phyloP scores from a whole-genome alignment of 2,329 filamentous ascomycete genomes.

The Pseudocercospora musae region DNA sequence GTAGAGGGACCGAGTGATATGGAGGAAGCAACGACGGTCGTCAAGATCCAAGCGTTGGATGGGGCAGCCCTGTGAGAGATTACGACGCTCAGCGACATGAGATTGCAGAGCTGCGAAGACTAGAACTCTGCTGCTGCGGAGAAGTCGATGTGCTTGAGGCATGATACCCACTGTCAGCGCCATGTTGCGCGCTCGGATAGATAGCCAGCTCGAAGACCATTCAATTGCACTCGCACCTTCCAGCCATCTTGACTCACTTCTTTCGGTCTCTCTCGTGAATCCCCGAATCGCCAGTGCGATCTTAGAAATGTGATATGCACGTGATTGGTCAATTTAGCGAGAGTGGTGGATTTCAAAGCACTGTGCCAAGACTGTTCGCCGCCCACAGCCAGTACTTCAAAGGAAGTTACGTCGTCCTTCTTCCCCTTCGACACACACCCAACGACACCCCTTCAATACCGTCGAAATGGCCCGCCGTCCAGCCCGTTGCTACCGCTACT shows the following conservation, averaged over 20 bases:
- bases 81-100: not conserved
- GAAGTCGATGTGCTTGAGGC: not conserved
- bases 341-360: not conserved
- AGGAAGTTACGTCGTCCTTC: conserved; percentile 23
- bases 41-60: not conserved
- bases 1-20: conserved; percentile 30
- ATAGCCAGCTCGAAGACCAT: conserved; percentile 10
- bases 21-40: conserved; percentile 7
- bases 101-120: not conserved
- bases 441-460: conserved; percentile 50
- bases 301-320: not conserved
- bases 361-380: conserved; percentile 1
- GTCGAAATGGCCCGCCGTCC: conserved; percentile 99
- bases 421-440: conserved; percentile 41
- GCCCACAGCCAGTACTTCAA: not conserved
- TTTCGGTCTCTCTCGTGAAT: not conserved
- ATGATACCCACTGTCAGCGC: not conserved
- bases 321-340: not conserved
- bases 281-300: not conserved
- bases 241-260: not conserved
- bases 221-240: conserved; percentile 16
- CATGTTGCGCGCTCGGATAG: not conserved
- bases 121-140: not conserved
- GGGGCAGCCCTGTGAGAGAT: not conserved
- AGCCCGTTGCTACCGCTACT: conserved; percentile 96